These are phyloP conservation scores for Cichorium intybus DNA, from an alignment of 140 eudicot species.

Conservation along the genomic window DNA sequence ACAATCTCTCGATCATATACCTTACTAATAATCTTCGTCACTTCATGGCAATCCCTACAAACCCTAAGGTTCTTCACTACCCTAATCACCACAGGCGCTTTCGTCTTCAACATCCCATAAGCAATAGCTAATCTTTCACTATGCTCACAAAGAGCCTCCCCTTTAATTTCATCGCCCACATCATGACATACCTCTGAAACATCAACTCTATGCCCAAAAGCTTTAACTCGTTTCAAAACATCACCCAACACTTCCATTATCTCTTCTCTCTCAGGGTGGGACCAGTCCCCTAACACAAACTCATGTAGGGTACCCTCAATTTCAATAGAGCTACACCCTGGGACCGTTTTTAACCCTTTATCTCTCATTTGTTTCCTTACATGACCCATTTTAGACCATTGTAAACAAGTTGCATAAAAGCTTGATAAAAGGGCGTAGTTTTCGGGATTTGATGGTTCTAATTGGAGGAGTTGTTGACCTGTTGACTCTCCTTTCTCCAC, in stretches of 20 bases:
- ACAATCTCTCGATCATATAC: constrained; percentile 54
- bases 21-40: constrained; percentile 55
- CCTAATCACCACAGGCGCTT: constrained; percentile 44
- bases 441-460: constrained; percentile 66
- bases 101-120: constrained; percentile 61
- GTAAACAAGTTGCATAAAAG: constrained; percentile 44
- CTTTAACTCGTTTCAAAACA: constrained; percentile 21
- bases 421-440: constrained; percentile 49
- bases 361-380: constrained; percentile 52
- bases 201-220: constrained; percentile 42
- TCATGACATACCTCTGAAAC: constrained; percentile 43
- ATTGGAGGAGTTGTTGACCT: constrained; percentile 42
- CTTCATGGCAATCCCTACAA: constrained; percentile 77
- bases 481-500: constrained; percentile 38
- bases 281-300: constrained; percentile 54
- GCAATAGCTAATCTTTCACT: constrained; percentile 77
- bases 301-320: constrained; percentile 48
- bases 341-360: constrained; percentile 40
- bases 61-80: constrained; percentile 65
- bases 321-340: constrained; percentile 71
- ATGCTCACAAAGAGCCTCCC: constrained; percentile 59
- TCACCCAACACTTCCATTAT: constrained; percentile 37
- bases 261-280: constrained; percentile 58
- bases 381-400: constrained; percentile 54
- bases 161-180: constrained; percentile 51